Conservation (phyloP, 768 basidiomycete genomes). For the Termitomyces sp. region DNA sequence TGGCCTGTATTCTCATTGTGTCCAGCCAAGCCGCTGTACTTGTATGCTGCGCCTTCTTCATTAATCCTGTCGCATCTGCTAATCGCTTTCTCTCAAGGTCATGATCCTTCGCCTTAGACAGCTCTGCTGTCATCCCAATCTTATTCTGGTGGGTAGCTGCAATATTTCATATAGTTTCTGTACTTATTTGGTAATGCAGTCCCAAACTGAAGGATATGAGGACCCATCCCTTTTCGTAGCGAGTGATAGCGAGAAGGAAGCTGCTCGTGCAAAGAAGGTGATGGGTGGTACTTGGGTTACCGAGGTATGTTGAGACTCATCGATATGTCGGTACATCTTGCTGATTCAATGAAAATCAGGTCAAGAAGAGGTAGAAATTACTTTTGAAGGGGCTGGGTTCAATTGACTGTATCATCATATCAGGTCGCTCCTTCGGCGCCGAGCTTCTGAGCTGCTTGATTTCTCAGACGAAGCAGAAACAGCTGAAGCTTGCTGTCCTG, state of each 20-base stretch:
- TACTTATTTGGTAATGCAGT: constrained; percentile 21
- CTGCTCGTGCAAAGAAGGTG: constrained; percentile 53
- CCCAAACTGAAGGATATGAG: constrained; percentile 39
- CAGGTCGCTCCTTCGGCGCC: constrained; percentile 48
- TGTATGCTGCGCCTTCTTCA: constrained; percentile 22
- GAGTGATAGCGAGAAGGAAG: constrained; percentile 49
- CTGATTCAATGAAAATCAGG: constrained; percentile 12
- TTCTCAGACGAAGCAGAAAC: constrained; percentile 46
- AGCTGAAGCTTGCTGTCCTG: constrained; percentile 48
- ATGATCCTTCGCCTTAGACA: constrained; percentile 77
- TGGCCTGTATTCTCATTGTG: neutral
- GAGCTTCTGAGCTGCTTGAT: constrained; percentile 37
- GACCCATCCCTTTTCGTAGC: constrained; percentile 50
- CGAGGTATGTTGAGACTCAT: constrained; percentile 22
- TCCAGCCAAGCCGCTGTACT: constrained; percentile 45
- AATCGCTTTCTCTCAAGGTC: constrained; percentile 32
- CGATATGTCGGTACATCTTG: neutral
- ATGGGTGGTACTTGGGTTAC: constrained; percentile 39
- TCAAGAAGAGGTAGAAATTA: constrained; percentile 31
- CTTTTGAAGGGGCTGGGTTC: neutral
- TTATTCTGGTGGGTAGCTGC: constrained; percentile 51
- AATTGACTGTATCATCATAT: neutral
- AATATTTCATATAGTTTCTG: neutral
- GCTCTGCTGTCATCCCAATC: constrained; percentile 68
- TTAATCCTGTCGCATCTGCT: neutral